phyloP scores from a whole-genome alignment of 2,329 filamentous ascomycete genomes.

The Claviceps paspali region DNA sequence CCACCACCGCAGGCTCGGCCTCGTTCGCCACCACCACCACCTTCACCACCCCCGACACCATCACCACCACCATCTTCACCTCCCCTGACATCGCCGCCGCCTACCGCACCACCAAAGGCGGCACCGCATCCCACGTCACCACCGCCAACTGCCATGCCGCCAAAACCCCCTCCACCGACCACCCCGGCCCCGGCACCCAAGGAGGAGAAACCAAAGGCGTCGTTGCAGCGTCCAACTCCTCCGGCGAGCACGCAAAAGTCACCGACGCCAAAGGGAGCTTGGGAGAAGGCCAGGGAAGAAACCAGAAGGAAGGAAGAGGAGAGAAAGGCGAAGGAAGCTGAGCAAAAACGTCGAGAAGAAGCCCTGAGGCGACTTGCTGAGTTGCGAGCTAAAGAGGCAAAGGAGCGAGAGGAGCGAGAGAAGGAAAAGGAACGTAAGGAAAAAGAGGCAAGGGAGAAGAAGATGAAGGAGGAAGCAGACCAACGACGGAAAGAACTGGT shows the following conservation, averaged over 20 bases:
- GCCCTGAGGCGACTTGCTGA: slow-evolving; percentile 36
- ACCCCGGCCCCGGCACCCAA: slow-evolving; percentile 5
- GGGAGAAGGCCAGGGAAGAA: slow-evolving; percentile 57
- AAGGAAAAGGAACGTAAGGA: slow-evolving; percentile 23
- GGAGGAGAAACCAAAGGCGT: slow-evolving; percentile 8
- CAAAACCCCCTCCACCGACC: slow-evolving; percentile 1
- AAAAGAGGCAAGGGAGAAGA: slow-evolving; percentile 20
- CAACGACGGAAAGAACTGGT: slow-evolving; percentile 12
- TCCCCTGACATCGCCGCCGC: not conserved
- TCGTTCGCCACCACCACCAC: not conserved
- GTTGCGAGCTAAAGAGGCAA: slow-evolving; percentile 39
- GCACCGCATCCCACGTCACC: not conserved
- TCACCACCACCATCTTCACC: slow-evolving; percentile 2
- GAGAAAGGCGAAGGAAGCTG: slow-evolving; percentile 43
- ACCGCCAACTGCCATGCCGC: not conserved
- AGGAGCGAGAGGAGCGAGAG: slow-evolving; percentile 28
- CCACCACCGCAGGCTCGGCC: slow-evolving; percentile 1
- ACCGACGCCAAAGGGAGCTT: slow-evolving; percentile 31
- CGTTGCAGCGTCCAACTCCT: slow-evolving; percentile 11
- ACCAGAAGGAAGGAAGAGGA: slow-evolving; percentile 48
- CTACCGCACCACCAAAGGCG: not conserved
- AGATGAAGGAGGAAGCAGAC: slow-evolving; percentile 21
- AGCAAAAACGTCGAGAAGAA: slow-evolving; percentile 44
- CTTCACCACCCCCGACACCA: slow-evolving; percentile 1
- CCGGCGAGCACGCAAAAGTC: slow-evolving; percentile 8